Percentiles rank a stretch among this genome's conserved stretches.
Conservation (phyloP, 305 asterid genomes). For the Fraxinus dipetala region DNA sequence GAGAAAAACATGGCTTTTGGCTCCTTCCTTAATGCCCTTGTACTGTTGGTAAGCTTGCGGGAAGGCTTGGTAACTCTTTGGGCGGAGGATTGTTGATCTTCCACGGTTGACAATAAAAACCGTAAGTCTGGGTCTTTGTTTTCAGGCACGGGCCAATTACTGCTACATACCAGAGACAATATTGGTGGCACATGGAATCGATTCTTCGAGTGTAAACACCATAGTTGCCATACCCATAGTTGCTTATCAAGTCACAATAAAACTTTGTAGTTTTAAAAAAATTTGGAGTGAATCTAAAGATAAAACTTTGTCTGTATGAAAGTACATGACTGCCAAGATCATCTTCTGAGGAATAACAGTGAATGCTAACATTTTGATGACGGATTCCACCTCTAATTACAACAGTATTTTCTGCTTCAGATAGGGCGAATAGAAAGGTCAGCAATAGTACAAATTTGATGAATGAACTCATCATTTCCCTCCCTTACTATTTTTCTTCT, state of each 20-base stretch:
- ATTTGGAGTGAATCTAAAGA: background rate
- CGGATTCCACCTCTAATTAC: background rate
- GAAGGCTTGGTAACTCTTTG: background rate
- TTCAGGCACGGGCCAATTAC: conserved; percentile 1
- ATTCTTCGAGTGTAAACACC: background rate
- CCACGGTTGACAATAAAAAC: conserved; percentile 3
- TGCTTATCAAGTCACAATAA: background rate
- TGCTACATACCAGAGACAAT: conserved; percentile 1
- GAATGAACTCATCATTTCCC: background rate
- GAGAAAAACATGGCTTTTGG: background rate
- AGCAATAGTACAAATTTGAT: background rate
- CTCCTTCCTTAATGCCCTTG: background rate
- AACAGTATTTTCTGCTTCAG: background rate
- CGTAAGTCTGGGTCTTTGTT: background rate
- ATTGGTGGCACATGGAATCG: background rate
- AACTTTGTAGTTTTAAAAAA: background rate
- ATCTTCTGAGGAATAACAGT: conserved; percentile 1
- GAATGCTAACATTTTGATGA: background rate
- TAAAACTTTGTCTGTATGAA: background rate
- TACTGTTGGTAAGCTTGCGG: background rate
- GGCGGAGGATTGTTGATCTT: background rate
- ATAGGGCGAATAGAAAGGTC: background rate
- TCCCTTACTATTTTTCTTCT: background rate
- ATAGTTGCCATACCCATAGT: background rate
- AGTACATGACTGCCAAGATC: conserved; percentile 11